Evolutionary conservation across 2,329 filamentous ascomycete species (phyloP), one percentile per base, ranked within the genome.

Genomic region (Ophiostoma piceae): DNA sequence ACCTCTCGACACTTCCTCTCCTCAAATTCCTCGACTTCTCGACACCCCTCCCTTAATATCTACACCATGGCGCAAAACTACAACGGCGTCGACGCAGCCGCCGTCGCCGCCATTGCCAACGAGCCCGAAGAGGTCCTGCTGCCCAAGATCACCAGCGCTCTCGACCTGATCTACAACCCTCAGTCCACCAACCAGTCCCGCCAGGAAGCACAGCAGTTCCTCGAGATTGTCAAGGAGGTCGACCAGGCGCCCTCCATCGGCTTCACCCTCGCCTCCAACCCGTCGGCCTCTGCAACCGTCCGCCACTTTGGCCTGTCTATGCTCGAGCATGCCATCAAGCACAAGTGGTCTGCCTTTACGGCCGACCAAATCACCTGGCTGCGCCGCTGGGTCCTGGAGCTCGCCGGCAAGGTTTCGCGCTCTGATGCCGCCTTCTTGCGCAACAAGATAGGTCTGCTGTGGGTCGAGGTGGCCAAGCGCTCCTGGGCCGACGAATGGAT

Each of bases 241-340:
- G 83, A 87, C 70, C 88, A 94, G 75, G 94, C 94, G 5, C 92
- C 93, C 1, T 88, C 90, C 67, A 90, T 95, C 80, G 95, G 95
- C 74, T 96, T 92, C 80, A 85, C 86, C 32, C 86, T 99, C 71
- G 94, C 94, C 64, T 87, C 87, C 74, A 89, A 95, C 79, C 85
- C 84, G 76, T 82, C 85, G 51, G 92, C 96, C 77, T 86, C 91
- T 69, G 87, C 92, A 57, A 86, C 95, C 69, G 91, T 98, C 70
- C 90, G 95, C 75, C 94, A 98, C 80, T 99, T 96, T 79, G 95
- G 94, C 70, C 85, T 99, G 41, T 96, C 94, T 37, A 85, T 99
- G 70, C 87, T 99, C 74, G 94, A 97, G 76, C 90, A 96, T 79
- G 89, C 92, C 65, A 90, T 98, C 77, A 91, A 90, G 74, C 94